Evolutionary conservation across 768 basidiomycete genomes (phyloP), one percentile per base, ranked within the genome.

Genomic region (Phylloporus arenicola): DNA sequence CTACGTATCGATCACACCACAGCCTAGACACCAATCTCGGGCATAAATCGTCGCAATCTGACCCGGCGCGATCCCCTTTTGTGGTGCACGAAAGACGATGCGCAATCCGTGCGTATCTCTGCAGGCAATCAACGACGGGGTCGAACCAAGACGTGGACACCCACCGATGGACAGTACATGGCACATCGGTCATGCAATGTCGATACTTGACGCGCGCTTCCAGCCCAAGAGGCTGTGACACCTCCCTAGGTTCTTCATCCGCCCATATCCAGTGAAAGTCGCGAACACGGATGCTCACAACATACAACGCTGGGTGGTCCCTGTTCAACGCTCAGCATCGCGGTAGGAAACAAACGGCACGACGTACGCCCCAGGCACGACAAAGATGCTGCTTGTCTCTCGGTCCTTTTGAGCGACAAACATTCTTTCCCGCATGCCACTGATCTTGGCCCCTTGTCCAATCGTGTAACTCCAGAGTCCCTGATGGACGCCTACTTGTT

Each of bases 381-480:
- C 78, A 45, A 83, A 79, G n/a, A 97, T 75, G 13, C 74, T 75
- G 62, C 95, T 91, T 12, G 58, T 67, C 11, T 64, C 58, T 2
- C 67, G 53, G 54, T 92, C 83, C 64, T 97, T 98, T 33, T 68
- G 64, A 0, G 81, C 81, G 5, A 96, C 88, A 54, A 83, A 94
- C 72, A 85, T 76, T 60, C 75, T 79, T 44, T 76, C 61, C 1
- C 69, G 65, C 70, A 82, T 71, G 2, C 92, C 89, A 1, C 69
- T 62, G 19, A 95, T 64, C 40, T 79, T 78, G 1, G 86, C 83
- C 27, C 82, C 78, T 64, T 98, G 86, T 2, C 94, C 94, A 40
- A 96, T 76, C 1, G 93, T 95, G 60, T 81, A 92, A 19, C 75
- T 77, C 88, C 90, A 94, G 0, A 93, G 67, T 0, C 94, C 94